Evolutionary conservation across 768 basidiomycete genomes (phyloP), one percentile per base, ranked within the genome.

Genomic region (Leccinellum albellum): DNA sequence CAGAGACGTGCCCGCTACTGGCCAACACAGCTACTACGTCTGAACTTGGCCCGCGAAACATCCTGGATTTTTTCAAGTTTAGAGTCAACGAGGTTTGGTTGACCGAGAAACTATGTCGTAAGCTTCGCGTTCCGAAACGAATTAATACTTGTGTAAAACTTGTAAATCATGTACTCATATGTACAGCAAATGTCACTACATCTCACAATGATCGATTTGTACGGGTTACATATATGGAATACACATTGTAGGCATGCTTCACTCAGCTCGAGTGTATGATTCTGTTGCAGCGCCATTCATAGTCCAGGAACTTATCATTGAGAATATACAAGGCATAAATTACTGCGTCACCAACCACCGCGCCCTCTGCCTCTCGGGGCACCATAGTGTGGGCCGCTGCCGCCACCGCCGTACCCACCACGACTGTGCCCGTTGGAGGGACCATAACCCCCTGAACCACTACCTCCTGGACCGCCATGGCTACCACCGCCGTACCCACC

Each of bases 341-440:
- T 75, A 77, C 66, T 73, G 13, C 17, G 9, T 58, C 64, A 70
- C 71, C 80, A 78, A 24, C 74, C 70, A 46, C 80, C 79, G 37
- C 83, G 74, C 10, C 82, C 85, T 63, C 84, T 73, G 28, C 81
- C 81, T 55, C 82, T 64, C 4, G 72, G 59, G 32, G 64, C 40
- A 50, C 66, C 72, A 50, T 76, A 47, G 23, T 63, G 61, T 48
- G 62, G 33, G 2, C 66, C 74, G 57, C 75, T 62, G 1, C 66
- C 74, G 55, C 75, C 63, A 7, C 63, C 74, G 23, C 75, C 72
- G 59, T 76, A 73, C 3, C 75, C 74, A n/a, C 79, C 79, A 35
- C 76, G 71, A 6, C 73, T 72, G 28, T 63, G 63, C 54, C 62
- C 60, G 17, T 66, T 62, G 4, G 64, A 50, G 8, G 67, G 55